phyloP scores from a whole-genome alignment of 352 stramenopile species.

The Hyaloperonospora arabidopsidis region DNA sequence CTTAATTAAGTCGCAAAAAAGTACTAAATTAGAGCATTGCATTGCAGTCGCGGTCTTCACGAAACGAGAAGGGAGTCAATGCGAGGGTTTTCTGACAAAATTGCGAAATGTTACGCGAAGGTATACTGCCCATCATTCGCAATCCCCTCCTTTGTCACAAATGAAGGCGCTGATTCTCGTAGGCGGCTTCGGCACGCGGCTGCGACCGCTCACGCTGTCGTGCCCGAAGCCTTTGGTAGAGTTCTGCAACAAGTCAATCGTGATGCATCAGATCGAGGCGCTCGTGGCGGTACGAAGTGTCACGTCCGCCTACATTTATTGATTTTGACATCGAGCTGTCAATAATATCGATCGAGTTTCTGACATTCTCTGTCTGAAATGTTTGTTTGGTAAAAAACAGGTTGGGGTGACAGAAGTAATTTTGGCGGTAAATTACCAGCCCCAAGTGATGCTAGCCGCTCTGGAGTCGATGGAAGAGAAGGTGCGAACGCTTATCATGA shows the following conservation, averaged over 20 bases:
- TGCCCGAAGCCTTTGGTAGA: slow-evolving; percentile 87
- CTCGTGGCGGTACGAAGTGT: slow-evolving; percentile 50
- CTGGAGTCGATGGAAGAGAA: slow-evolving; percentile 77
- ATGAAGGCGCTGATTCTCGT: slow-evolving; percentile 91
- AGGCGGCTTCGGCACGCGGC: slow-evolving; percentile 83
- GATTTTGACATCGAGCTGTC: too few relatives aligned
- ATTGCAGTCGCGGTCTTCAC: too few relatives aligned
- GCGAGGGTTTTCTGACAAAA: too few relatives aligned
- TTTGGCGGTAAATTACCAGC: slow-evolving; percentile 86
- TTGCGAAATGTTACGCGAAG: too few relatives aligned
- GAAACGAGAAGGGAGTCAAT: too few relatives aligned
- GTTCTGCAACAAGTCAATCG: slow-evolving; percentile 89
- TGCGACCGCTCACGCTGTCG: slow-evolving; percentile 85
- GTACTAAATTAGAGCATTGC: too few relatives aligned
- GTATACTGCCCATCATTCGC: too few relatives aligned
- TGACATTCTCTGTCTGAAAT: neutral
- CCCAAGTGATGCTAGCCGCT: slow-evolving; percentile 80
- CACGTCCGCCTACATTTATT: too few relatives aligned
- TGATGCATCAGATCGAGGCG: slow-evolving; percentile 85
- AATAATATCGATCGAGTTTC: neutral
- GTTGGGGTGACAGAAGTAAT: slow-evolving; percentile 87
- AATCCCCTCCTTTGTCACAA: neutral
- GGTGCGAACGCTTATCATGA: slow-evolving; percentile 16
- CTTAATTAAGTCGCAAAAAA: too few relatives aligned
- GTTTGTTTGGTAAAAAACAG: slow-evolving; percentile 17